Evolutionary conservation across 345 rosid species (phyloP).

Genomic region (Punica granatum): DNA sequence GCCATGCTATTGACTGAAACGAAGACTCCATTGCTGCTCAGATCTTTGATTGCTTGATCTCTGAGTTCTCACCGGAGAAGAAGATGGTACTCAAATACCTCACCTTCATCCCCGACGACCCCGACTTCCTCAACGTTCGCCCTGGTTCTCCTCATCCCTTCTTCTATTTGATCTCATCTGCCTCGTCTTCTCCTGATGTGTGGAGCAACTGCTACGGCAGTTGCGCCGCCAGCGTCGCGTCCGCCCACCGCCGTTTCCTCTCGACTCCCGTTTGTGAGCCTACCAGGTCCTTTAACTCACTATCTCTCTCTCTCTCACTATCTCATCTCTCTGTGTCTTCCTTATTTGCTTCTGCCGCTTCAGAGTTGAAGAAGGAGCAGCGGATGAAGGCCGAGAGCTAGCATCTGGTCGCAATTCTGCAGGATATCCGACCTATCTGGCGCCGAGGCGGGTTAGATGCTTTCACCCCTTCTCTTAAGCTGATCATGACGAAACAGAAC

Average conservation of each 20-base stretch:
- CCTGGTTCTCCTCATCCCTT: conserved; percentile 5
- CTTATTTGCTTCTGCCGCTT: not conserved
- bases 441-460: not conserved
- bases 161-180: not conserved
- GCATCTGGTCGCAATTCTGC: not conserved
- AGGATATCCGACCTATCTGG: not conserved
- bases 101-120: not conserved
- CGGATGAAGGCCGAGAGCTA: not conserved
- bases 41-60: too few species aligned
- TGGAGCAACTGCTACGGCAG: not conserved
- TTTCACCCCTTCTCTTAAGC: not conserved
- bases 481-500: not conserved
- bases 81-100: not conserved
- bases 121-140: not conserved
- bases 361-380: not conserved
- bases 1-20: too few species aligned
- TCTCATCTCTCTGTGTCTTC: not conserved
- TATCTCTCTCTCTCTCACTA: not conserved
- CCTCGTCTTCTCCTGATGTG: conserved; percentile 1
- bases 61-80: too few species aligned
- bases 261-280: not conserved
- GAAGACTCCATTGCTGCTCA: too few species aligned
- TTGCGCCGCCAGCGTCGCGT: not conserved
- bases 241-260: conserved; percentile 3
- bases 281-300: not conserved